Conservation (phyloP, 495 filamentous ascomycete genomes). For the Neurospora tetrasperma region DNA sequence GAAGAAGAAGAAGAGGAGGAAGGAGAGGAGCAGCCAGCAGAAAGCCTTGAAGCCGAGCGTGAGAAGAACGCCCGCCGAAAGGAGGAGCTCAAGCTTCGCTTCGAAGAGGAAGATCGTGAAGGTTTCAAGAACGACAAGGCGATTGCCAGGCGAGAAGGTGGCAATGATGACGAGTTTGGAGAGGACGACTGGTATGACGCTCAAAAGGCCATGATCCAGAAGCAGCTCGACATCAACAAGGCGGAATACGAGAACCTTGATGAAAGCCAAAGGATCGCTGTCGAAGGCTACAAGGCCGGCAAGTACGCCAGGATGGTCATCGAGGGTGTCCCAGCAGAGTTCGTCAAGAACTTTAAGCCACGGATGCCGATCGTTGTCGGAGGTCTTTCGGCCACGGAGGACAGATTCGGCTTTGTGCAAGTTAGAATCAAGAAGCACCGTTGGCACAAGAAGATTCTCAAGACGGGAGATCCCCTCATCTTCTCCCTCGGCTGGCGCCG, state of each 20-base stretch:
- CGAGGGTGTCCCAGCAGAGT: conserved; percentile 81
- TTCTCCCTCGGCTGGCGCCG: conserved; percentile 96
- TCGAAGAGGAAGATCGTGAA: conserved; percentile 94
- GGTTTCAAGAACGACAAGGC: conserved; percentile 82
- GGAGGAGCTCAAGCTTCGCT: conserved; percentile 86
- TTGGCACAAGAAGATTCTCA: conserved; percentile 98
- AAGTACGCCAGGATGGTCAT: conserved; percentile 87
- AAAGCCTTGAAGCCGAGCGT: conserved; percentile 54
- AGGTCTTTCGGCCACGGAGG: conserved; percentile 81
- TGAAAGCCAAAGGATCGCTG: conserved; percentile 61
- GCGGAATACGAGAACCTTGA: conserved; percentile 82
- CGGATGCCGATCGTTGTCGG: conserved; percentile 80
- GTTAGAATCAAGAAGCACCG: conserved; percentile 92
- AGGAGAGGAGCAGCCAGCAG: conserved; percentile 22
- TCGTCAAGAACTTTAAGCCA: conserved; percentile 77
- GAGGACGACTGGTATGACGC: conserved; percentile 98
- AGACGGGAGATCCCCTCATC: conserved; percentile 93
- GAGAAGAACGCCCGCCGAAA: conserved; percentile 84
- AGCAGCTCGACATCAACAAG: conserved; percentile 90
- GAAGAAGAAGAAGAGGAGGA: conserved; percentile 23
- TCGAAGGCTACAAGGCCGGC: conserved; percentile 87
- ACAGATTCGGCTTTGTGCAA: conserved; percentile 90
- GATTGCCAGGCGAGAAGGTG: conserved; percentile 50
- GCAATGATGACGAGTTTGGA: conserved; percentile 65
- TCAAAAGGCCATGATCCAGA: conserved; percentile 89